Evolutionary conservation across 129 eudicot species (phyloP).

Genomic region (Saposhnikovia divaricata): DNA sequence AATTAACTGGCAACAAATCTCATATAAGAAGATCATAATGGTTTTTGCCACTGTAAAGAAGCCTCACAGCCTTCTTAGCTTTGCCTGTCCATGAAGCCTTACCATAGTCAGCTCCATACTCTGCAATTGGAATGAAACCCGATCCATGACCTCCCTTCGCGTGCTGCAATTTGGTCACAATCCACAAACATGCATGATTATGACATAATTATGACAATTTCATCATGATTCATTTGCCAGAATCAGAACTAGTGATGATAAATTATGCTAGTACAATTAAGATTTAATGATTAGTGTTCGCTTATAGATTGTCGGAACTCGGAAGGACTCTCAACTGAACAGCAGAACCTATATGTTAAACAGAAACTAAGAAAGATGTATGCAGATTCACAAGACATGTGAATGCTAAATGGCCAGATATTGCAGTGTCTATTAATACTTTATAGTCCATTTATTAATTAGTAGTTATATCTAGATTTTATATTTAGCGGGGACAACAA

Average conservation of each 20-base stretch:
- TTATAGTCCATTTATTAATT: neutral
- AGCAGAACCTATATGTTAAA: neutral
- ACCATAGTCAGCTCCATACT: constrained; percentile 67
- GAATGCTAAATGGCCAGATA: neutral
- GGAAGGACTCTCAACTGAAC: neutral
- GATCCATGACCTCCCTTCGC: constrained; percentile 39
- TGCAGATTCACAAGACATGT: too few species aligned
- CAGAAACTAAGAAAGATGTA: neutral
- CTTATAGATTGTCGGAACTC: neutral
- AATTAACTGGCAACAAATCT: neutral
- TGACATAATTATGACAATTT: neutral
- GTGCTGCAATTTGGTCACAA: constrained; percentile 42
- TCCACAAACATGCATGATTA: neutral
- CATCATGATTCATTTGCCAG: neutral
- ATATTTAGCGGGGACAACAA: neutral
- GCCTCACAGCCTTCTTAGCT: constrained; percentile 55
- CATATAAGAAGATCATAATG: constrained; percentile 87
- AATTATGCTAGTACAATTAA: neutral
- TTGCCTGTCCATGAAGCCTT: constrained; percentile 42
- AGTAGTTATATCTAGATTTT: neutral
- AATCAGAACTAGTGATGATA: neutral
- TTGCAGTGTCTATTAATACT: neutral
- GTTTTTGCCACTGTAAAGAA: constrained; percentile 84
- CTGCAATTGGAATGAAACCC: constrained; percentile 94
- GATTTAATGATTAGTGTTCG: neutral